Evolutionary conservation across 2,329 filamentous ascomycete species (phyloP).

Genomic region (Phyllosticta citribraziliensis): DNA sequence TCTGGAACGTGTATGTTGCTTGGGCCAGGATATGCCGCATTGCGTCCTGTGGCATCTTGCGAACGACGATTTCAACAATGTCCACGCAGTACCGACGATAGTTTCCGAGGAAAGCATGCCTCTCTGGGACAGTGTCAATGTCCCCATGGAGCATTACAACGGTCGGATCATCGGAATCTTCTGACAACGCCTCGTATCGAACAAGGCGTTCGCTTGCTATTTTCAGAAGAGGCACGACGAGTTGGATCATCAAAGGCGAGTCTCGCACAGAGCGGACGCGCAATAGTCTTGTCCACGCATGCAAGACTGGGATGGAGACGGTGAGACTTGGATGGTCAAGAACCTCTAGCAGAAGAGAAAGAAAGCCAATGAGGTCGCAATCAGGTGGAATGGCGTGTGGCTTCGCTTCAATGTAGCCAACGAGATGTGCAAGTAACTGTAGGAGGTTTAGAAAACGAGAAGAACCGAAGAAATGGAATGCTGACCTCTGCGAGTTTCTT

Average conservation of each 20-base stretch:
- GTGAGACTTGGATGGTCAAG: slow-evolving; percentile 79
- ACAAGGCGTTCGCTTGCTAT: slow-evolving; percentile 75
- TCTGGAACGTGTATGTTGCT: slow-evolving; percentile 63
- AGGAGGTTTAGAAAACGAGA: background rate
- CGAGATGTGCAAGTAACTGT: slow-evolving; percentile 75
- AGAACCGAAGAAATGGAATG: slow-evolving; percentile 13
- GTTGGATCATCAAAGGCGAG: slow-evolving; percentile 48
- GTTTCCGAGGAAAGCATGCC: slow-evolving; percentile 91
- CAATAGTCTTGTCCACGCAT: slow-evolving; percentile 80
- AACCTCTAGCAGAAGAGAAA: slow-evolving; percentile 69
- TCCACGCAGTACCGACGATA: slow-evolving; percentile 85
- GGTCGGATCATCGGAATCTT: slow-evolving; percentile 70
- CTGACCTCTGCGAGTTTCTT: slow-evolving; percentile 89
- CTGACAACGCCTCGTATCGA: slow-evolving; percentile 76
- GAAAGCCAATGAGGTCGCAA: slow-evolving; percentile 62
- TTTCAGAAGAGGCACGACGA: slow-evolving; percentile 69
- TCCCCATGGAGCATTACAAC: slow-evolving; percentile 81
- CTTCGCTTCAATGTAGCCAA: slow-evolving; percentile 73
- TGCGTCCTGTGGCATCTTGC: slow-evolving; percentile 72
- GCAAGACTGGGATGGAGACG: slow-evolving; percentile 84
- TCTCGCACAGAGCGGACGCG: slow-evolving; percentile 59
- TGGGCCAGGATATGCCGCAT: slow-evolving; percentile 77
- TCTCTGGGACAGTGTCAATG: slow-evolving; percentile 86
- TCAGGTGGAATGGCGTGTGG: slow-evolving; percentile 55
- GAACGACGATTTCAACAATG: slow-evolving; percentile 78